Percentiles rank a stretch among this genome's conserved stretches.
Evolutionary conservation across 1,139 yeast species (phyloP).

Genomic region (Scheffersomyces parashehatae): DNA sequence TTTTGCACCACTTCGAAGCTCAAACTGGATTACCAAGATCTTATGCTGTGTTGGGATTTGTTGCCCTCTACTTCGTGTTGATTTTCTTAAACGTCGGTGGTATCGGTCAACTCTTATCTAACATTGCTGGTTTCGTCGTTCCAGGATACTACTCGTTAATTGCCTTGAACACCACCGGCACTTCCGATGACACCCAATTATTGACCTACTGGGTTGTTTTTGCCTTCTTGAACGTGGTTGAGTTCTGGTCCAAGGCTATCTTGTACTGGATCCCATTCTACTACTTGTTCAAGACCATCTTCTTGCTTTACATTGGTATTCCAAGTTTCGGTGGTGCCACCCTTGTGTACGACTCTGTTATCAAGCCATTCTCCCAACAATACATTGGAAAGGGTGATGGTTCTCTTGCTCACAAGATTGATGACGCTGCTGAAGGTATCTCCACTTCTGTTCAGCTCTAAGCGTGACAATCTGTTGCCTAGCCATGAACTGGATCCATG

Average conservation of each 20-base stretch:
- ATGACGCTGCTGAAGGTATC: constrained; percentile 52
- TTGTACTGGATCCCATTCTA: constrained; percentile 95
- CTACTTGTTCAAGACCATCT: constrained; percentile 88
- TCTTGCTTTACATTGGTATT: constrained; percentile 83
- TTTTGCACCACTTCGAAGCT: constrained; percentile 58
- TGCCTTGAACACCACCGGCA: constrained; percentile 72
- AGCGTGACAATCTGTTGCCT: constrained; percentile 2
- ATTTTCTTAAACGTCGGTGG: constrained; percentile 91
- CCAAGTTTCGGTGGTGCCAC: constrained; percentile 89
- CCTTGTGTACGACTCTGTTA: constrained; percentile 59
- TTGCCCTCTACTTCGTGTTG: constrained; percentile 65
- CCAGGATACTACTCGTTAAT: constrained; percentile 89
- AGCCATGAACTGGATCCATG: too few relatives aligned
- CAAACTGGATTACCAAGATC: constrained; percentile 85
- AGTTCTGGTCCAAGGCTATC: constrained; percentile 93
- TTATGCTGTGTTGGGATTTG: constrained; percentile 71
- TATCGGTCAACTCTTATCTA: constrained; percentile 87
- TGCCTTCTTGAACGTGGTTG: constrained; percentile 85
- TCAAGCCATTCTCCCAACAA: constrained; percentile 73
- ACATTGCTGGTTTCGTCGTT: constrained; percentile 84
- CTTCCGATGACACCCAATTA: constrained; percentile 79
- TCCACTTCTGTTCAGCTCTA: constrained; percentile 42
- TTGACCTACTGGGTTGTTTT: constrained; percentile 97
- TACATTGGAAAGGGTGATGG: constrained; percentile 38
- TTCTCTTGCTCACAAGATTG: constrained; percentile 32